phyloP scores from a whole-genome alignment of 192 early-diverging fungal genomes.

The Mortierella alpina region DNA sequence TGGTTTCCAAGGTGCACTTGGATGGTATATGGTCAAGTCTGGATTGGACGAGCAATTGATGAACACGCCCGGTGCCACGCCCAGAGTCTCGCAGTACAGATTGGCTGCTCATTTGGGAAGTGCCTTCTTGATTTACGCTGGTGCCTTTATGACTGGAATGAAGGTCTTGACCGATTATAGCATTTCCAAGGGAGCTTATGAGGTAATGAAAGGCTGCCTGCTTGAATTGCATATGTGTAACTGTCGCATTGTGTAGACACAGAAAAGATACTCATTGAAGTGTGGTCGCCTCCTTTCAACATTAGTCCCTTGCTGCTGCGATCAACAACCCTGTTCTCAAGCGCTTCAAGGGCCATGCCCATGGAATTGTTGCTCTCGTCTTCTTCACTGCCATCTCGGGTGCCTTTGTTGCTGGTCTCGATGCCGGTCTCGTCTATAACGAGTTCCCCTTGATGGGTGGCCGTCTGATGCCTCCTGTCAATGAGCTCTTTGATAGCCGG shows the following conservation, averaged over 20 bases:
- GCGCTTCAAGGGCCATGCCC: conserved; percentile 69
- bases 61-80: conserved; percentile 80
- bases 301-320: conserved; percentile 50
- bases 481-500: conserved; percentile 66
- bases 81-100: conserved; percentile 95
- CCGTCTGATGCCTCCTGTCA: conserved; percentile 78
- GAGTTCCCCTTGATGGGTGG: conserved; percentile 96
- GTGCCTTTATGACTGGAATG: conserved; percentile 82
- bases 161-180: conserved; percentile 79
- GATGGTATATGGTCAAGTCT: conserved; percentile 99
- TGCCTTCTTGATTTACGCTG: conserved; percentile 89
- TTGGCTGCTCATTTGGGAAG: conserved; percentile 89
- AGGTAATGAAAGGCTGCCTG: conserved; percentile 20
- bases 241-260: not conserved
- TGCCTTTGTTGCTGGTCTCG: conserved; percentile 95
- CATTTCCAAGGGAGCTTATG: conserved; percentile 61
- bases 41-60: conserved; percentile 87
- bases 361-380: conserved; percentile 74
- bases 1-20: conserved; percentile 89
- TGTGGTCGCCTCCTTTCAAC: not conserved
- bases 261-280: not conserved
- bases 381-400: conserved; percentile 91
- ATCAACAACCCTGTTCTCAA: conserved; percentile 71
- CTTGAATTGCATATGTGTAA: not conserved
- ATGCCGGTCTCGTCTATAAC: conserved; percentile 97